Percentiles rank a stretch among this genome's conserved stretches.
Conservation (phyloP, 2,329 filamentous ascomycete species). For the Microcyclospora tardicrescens region DNA sequence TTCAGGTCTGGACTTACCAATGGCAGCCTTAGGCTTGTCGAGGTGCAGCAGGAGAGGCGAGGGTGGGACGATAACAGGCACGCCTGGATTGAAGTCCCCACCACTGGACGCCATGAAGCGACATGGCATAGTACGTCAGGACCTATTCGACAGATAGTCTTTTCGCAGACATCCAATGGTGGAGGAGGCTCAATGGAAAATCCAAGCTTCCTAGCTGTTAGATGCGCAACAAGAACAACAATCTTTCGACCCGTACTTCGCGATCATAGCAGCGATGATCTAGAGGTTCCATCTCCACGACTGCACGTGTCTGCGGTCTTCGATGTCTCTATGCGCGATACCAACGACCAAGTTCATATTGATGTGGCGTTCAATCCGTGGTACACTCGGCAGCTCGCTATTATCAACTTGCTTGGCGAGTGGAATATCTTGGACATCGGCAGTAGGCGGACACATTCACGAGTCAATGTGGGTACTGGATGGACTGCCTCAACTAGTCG, state of each 20-base stretch:
- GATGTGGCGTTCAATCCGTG: slow-evolving; percentile 55
- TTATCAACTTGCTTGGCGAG: slow-evolving; percentile 51
- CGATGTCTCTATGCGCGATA: slow-evolving; percentile 39
- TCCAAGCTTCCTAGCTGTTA: slow-evolving; percentile 37
- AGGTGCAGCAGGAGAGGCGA: slow-evolving; percentile 39
- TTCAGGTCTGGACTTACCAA: slow-evolving; percentile 41
- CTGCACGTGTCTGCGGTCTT: slow-evolving; percentile 29
- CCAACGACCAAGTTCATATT: slow-evolving; percentile 43
- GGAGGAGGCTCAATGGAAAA: slow-evolving; percentile 27
- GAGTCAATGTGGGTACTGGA: not conserved
- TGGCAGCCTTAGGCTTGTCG: slow-evolving; percentile 44
- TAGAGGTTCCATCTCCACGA: slow-evolving; percentile 43
- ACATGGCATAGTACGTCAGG: slow-evolving; percentile 44
- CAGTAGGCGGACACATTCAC: slow-evolving; percentile 6
- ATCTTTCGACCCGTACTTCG: slow-evolving; percentile 35
- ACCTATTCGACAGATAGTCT: slow-evolving; percentile 42
- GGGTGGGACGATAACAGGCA: slow-evolving; percentile 40
- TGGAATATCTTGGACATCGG: slow-evolving; percentile 57
- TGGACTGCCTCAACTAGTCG: not conserved
- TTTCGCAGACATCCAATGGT: slow-evolving; percentile 21
- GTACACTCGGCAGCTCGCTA: slow-evolving; percentile 47
- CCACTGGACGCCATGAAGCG: slow-evolving; percentile 35
- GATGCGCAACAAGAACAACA: slow-evolving; percentile 32
- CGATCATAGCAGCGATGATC: slow-evolving; percentile 15
- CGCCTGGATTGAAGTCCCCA: slow-evolving; percentile 36